These are phyloP conservation scores for Biscutella laevigata DNA, from an alignment of 441 rosid genomes.

Conservation along the genomic window DNA sequence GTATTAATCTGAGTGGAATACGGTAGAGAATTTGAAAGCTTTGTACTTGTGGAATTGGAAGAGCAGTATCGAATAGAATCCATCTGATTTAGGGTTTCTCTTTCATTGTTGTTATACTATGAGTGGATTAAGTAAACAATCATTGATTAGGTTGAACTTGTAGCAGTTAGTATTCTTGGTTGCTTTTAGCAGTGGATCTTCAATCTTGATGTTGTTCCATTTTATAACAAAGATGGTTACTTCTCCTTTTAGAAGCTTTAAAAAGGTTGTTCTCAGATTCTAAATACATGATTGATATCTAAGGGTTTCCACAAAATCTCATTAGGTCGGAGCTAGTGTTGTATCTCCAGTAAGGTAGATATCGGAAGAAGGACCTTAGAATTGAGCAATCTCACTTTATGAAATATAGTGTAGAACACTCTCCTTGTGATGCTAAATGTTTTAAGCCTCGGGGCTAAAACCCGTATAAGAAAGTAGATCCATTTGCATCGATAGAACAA, in stretches of 20 bases:
- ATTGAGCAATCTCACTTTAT: neutral
- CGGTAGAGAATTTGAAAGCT: neutral
- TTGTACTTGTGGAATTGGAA: neutral
- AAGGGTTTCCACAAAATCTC: neutral
- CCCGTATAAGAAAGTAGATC: neutral
- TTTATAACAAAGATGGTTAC: neutral
- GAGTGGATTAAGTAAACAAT: neutral
- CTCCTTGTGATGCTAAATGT: neutral
- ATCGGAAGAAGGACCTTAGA: neutral
- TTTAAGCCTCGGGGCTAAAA: no score
- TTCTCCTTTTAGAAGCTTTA: neutral
- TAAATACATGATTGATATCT: neutral
- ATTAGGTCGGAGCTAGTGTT: neutral
- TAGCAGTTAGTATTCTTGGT: neutral
- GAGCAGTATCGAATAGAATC: neutral
- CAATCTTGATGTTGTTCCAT: neutral
- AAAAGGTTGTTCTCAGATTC: neutral
- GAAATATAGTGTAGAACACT: neutral
- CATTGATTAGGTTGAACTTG: neutral
- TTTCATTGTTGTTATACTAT: neutral
- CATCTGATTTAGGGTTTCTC: neutral
- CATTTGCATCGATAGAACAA: neutral
- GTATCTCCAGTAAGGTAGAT: neutral
- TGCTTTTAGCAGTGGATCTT: neutral
- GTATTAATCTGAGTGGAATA: neutral